Conservation (phyloP, 2,329 filamentous ascomycete genomes). For the Trichoderma sp. region DNA sequence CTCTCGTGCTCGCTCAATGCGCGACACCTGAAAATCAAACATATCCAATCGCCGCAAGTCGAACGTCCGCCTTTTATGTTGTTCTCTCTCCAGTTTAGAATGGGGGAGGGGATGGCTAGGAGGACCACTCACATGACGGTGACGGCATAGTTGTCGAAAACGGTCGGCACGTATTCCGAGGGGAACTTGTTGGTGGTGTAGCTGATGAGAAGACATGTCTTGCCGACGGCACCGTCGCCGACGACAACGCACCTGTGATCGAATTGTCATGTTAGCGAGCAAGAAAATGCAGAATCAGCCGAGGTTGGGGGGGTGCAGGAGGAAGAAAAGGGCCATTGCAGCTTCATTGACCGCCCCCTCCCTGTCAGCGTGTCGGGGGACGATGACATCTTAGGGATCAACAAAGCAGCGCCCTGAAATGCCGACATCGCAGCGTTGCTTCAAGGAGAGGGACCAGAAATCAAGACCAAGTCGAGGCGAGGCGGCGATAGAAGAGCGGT, state of each 20-base stretch:
- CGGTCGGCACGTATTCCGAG: constrained; percentile 98
- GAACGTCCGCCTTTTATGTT: background rate
- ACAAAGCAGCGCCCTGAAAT: background rate
- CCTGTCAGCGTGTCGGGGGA: constrained; percentile 15
- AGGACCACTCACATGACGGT: constrained; percentile 87
- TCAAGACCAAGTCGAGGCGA: background rate
- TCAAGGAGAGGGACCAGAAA: background rate
- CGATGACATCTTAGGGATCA: constrained; percentile 12
- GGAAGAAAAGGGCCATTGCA: background rate
- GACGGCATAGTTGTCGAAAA: constrained; percentile 99
- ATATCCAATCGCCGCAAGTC: background rate
- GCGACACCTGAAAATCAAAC: background rate
- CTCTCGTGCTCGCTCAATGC: background rate
- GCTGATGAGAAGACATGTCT: constrained; percentile 98
- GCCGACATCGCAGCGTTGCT: constrained; percentile 11
- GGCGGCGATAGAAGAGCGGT: background rate
- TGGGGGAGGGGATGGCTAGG: constrained; percentile 17
- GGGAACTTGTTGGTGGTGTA: constrained; percentile 99
- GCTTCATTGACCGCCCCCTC: constrained; percentile 26
- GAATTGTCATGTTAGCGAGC: constrained; percentile 34
- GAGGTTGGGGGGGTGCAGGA: background rate
- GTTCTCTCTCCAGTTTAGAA: background rate
- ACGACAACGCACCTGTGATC: constrained; percentile 88
- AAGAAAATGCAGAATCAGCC: background rate
- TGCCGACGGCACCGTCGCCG: constrained; percentile 98